Percentiles rank a stretch among this genome's conserved stretches.
Evolutionary conservation across 2,329 filamentous ascomycete species (phyloP).

Genomic region (Claviceps sp.): DNA sequence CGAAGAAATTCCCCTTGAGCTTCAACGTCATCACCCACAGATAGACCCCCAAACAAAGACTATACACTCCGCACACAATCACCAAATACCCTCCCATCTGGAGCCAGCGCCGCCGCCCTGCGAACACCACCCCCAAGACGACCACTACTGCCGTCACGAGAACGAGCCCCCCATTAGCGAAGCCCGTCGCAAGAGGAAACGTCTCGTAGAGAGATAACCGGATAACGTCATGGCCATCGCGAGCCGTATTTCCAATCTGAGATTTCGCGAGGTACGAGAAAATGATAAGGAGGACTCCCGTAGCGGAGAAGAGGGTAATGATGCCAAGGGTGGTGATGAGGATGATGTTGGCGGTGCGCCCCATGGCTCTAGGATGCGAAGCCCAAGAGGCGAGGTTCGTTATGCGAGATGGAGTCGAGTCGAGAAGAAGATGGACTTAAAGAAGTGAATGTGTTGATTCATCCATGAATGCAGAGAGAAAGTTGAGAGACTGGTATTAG

Average conservation of each 20-base stretch:
- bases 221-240: slow-evolving; percentile 33
- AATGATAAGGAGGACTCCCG: slow-evolving; percentile 40
- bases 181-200: slow-evolving; percentile 49
- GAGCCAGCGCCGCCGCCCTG: slow-evolving; percentile 49
- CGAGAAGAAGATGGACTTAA: too few species aligned
- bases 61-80: slow-evolving; percentile 49
- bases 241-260: slow-evolving; percentile 27
- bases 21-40: slow-evolving; percentile 64
- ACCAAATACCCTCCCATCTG: slow-evolving; percentile 55
- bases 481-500: too few species aligned
- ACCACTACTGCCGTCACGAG: slow-evolving; percentile 57
- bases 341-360: slow-evolving; percentile 40
- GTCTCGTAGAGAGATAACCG: slow-evolving; percentile 37
- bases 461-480: too few species aligned
- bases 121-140: slow-evolving; percentile 57
- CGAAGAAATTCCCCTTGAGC: slow-evolving; percentile 47
- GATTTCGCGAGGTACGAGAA: slow-evolving; percentile 41
- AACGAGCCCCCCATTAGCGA: slow-evolving; percentile 60
- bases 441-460: too few species aligned
- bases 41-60: slow-evolving; percentile 49
- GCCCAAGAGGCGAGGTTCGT: too few species aligned
- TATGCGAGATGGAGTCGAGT: too few species aligned
- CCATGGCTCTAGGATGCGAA: too few species aligned
- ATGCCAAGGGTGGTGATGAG: slow-evolving; percentile 33
- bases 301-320: slow-evolving; percentile 38